Base-by-base conservation (phyloP, 768 basidiomycete species). In the Tylopilus subfusipes region DNA sequence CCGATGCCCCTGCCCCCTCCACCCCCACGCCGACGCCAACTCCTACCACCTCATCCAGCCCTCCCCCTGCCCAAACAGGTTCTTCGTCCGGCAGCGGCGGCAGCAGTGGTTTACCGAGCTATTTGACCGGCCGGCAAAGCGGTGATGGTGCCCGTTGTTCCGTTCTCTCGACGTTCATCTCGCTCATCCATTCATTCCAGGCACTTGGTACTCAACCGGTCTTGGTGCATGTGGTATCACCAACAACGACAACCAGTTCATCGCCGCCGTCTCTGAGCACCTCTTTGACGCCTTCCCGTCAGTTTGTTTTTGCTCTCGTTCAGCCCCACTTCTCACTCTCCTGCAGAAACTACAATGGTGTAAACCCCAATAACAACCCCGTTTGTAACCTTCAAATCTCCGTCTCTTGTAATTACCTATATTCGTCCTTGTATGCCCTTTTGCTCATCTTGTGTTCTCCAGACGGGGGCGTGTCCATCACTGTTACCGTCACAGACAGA, bases 351-450 rank as follows among this genome's bases (percentile, higher is more conserved):
- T 86, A 82, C 65, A 48, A 69, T 18, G 78, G 79, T 24, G 74
- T 47, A 7, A 82, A 93, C 75, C 86, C 90, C 25, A 93, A 92
- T 69, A 63, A 58, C 52, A 91, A 93, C 73, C 88, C 90, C 31
- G 67, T 93, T 51, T 93, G 91, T 66, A 72, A 72, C 60, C 76
- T 70, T 62, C 59, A 71, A 50, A 71, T 87, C 52, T 61, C 21
- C 0, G 71, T 72, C 10, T 56, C 21, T 6, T 88, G 88, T 87
- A 71, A 68, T 77, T 71, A 6, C 6, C 3, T 18, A 4, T 21
- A n/a, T 36, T 51, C 2, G 2, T 16, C 12, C 8, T 13, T 18
- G 8, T 11, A 2, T 29, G 4, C 1, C 14, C n/a, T 9, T 52
- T 52, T 12, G 5, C 59, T 68, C 1, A 69, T 36, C 30, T 39